Base-by-base conservation (phyloP, 2,329 filamentous ascomycete species). In the Epichloe brachyelytri region DNA sequence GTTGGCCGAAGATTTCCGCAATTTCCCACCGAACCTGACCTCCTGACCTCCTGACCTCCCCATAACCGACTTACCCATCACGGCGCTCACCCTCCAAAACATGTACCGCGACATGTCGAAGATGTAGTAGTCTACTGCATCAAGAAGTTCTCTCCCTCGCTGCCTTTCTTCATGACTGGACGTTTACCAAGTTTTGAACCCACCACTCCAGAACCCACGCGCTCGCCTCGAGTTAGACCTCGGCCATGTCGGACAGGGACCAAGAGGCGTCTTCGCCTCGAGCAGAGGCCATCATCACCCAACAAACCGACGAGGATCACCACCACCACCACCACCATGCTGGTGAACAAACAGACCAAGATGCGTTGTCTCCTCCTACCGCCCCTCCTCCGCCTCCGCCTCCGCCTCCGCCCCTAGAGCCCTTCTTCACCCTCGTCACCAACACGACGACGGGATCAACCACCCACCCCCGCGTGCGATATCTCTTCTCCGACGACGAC, bases 401-500 rank as follows among this genome's bases (percentile, higher is more conserved):
- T 1, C 30, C 30, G 3, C 43, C 26, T 7, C 41, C 53, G 20
- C 65, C 71, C 3, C 91, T 95, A 66, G 76, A 81, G 43, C 87
- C 88, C 2, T 85, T 95, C 71, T 96, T 95, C 72, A 85, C 88
- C 1, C 74, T 96, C 41, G 75, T 97, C 56, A 82, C 87, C 62
- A 89, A 95, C 65, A 70, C 77, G 11, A 77, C 80, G n/a, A 83
- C 79, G 8, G 77, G 80, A 59, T 79, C 86, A 44, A 86, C 88
- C 55, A 77, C 88, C 60, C 90, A 97, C 64, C 93, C 91, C 1
- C 82, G 80, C 49, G 82, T 95, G 1, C 88, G 91, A 70, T 97
- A 97, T 70, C 78, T 97, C 62, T 97, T 98, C 71, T 80, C 80
- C 59, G 90, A 97, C 66, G 93, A 97, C 67, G 89, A 96, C 62